Base-by-base conservation (phyloP, 495 filamentous ascomycete genomes). In the Penicillium roqueforti region DNA sequence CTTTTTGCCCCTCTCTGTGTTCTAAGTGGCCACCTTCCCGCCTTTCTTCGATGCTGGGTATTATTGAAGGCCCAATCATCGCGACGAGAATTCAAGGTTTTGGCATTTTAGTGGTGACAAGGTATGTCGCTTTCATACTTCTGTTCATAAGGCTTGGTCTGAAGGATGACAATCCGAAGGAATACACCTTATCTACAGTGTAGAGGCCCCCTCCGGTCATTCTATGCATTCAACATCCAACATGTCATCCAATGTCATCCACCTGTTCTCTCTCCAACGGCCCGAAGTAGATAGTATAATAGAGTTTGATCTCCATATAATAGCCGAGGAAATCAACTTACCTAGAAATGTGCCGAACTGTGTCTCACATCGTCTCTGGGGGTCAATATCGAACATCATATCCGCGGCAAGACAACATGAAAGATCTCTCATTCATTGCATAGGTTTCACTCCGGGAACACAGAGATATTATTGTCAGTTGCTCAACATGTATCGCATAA, bases 41-140 rank as follows among this genome's bases (percentile, higher is more conserved):
- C 46, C 31, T 52, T 52, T 50, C n/a, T 26, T 50, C 20, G 6
- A 40, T 23, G 38, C 8, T 18, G 7, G 14, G 29, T 25, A 25
- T 48, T 25, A 25, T 48, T 16, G 19, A 28, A 23, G 13, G 13
- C 3, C 50, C 50, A 53, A 53, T 53, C 50, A 44, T 45, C 6
- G 19, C 6, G 18, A 23, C 22, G 3, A 28, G 8, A 14, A 41
- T 28, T 39, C 20, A 29, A 10, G 28, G 9, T 9, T 29, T 29
- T n/a, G 10, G 23, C 0, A 14, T n/a, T 26, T 22, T 25, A 23
- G 4, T 25, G 14, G 14, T 13, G 37, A 19, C 14, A 39, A 40
- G 37, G 16, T 18, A 18, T 11, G 6, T 11, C 34, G 34, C 34
- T 37, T n/a, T n/a, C n/a, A 37, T 37, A n/a, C n/a, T 37, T 37